phyloP scores from a whole-genome alignment of 1,284 basidiomycete genomes.

The Heterobasidion annosum region DNA sequence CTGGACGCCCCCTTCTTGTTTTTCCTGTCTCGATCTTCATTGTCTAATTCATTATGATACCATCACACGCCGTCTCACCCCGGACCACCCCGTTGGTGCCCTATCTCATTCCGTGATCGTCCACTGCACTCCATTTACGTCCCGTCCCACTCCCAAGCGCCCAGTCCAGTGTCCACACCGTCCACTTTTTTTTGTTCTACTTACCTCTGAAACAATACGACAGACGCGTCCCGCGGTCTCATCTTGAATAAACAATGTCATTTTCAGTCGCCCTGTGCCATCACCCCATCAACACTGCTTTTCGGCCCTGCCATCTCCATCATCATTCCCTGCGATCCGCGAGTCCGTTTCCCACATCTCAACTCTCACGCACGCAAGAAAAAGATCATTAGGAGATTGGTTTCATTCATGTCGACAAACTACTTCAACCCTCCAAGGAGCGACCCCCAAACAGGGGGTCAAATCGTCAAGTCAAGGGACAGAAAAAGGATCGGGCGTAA shows the following conservation, averaged over 20 bases:
- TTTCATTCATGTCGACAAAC: slow-evolving; percentile 1
- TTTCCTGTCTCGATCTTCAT: background rate
- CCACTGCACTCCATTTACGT: background rate
- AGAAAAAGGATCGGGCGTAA: slow-evolving; percentile 2
- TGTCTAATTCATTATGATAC: background rate
- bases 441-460: background rate
- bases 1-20: background rate
- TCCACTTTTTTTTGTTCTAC: no score
- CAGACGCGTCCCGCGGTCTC: no score
- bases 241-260: no score
- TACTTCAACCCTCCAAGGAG: slow-evolving; percentile 3
- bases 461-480: background rate
- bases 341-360: no score
- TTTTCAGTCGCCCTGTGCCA: no score
- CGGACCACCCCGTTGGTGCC: background rate
- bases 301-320: no score
- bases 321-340: no score
- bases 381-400: slow-evolving; percentile 1
- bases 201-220: no score
- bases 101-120: background rate
- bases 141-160: background rate
- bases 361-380: background rate
- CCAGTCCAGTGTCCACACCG: no score
- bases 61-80: background rate
- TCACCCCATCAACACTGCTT: no score